phyloP scores from a whole-genome alignment of 257 asterid species.

The Salvia miltiorrhiza region DNA sequence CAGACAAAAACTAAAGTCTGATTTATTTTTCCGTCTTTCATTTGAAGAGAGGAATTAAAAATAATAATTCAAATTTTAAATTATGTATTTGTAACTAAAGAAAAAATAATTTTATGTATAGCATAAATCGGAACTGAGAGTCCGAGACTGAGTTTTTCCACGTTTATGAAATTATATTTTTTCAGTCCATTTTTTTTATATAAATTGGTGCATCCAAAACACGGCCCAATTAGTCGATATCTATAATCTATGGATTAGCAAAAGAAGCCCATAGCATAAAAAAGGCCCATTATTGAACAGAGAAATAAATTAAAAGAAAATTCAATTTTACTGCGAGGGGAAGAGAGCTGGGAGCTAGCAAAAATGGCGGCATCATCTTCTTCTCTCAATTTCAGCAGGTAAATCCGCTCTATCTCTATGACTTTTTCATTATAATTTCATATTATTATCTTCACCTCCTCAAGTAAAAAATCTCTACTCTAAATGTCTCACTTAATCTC shows the following conservation, averaged over 20 bases:
- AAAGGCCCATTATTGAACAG: neutral
- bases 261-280: neutral
- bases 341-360: neutral
- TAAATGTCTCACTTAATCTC: neutral
- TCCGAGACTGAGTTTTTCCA: too few species aligned
- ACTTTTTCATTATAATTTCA: neutral
- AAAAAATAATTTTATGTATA: too few species aligned
- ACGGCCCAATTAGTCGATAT: neutral
- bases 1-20: too few species aligned
- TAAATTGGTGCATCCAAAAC: too few species aligned
- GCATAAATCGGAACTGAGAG: too few species aligned
- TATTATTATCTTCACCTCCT: too few species aligned
- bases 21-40: too few species aligned
- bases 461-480: neutral
- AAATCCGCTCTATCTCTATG: neutral
- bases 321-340: neutral
- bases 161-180: too few species aligned
- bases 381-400: constrained; percentile 37
- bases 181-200: too few species aligned
- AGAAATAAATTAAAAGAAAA: neutral
- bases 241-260: neutral
- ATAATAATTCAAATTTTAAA: too few species aligned
- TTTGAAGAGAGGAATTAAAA: too few species aligned
- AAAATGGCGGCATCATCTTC: constrained; percentile 48
- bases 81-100: too few species aligned